Evolutionary conservation across 2,329 filamentous ascomycete species (phyloP).

Genomic region (Chrysosporium queenslandicum): DNA sequence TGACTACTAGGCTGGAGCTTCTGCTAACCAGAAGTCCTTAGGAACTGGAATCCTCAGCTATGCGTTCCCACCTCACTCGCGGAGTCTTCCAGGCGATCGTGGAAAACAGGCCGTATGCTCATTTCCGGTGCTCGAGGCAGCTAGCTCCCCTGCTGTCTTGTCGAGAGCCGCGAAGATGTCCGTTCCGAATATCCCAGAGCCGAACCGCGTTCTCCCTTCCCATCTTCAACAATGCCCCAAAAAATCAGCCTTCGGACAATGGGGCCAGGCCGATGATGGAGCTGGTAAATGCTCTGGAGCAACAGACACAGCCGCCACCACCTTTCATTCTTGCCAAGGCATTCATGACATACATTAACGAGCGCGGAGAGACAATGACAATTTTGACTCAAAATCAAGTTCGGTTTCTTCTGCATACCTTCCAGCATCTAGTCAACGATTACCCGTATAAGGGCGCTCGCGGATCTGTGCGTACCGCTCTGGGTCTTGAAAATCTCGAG

Average conservation of each 20-base stretch:
- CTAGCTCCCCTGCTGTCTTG: conserved; percentile 26
- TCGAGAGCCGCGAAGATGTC: conserved; percentile 25
- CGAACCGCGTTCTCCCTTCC: conserved; percentile 53
- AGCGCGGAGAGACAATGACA: conserved; percentile 41
- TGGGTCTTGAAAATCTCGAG: conserved; percentile 33
- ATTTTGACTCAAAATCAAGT: conserved; percentile 58
- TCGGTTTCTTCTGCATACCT: conserved; percentile 48
- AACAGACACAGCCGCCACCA: conserved; percentile 55
- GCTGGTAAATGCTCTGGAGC: conserved; percentile 52
- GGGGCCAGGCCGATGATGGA: conserved; percentile 64
- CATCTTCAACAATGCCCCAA: neutral
- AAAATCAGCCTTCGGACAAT: conserved; percentile 7
- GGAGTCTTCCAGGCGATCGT: conserved; percentile 38
- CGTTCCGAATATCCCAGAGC: conserved; percentile 30
- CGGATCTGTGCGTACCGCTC: conserved; percentile 20
- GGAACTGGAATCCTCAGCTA: conserved; percentile 18
- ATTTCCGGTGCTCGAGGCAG: conserved; percentile 29
- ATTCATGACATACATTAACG: conserved; percentile 53
- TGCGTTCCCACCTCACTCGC: conserved; percentile 39
- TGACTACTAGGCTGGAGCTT: neutral
- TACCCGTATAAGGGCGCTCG: conserved; percentile 14
- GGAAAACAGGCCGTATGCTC: conserved; percentile 36
- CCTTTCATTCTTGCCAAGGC: conserved; percentile 54
- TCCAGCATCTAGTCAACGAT: conserved; percentile 46
- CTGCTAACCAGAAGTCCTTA: neutral